Conservation (phyloP, 2,329 filamentous ascomycete species). For the Penicillium sp. region DNA sequence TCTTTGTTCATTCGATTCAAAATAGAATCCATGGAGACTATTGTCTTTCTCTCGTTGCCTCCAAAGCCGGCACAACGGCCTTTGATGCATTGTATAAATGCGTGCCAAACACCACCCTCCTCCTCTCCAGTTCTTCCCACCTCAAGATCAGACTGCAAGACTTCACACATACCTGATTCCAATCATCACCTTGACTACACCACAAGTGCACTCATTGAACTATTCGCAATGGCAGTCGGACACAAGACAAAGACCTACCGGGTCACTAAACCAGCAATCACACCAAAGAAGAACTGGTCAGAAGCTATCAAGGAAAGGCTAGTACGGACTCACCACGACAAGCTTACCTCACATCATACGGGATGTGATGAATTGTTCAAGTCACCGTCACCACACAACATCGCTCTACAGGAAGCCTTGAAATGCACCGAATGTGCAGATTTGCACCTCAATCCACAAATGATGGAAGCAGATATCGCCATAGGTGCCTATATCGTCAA, state of each 20-base stretch:
- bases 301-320: not conserved
- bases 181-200: not conserved
- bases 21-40: not conserved
- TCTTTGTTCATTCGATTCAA: not conserved
- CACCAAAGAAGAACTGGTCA: not conserved
- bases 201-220: not conserved
- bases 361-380: not conserved
- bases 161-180: not conserved
- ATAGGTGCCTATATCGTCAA: constrained; percentile 16
- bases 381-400: not conserved
- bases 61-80: not conserved
- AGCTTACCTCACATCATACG: no score
- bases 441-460: constrained; percentile 12
- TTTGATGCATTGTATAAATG: constrained; percentile 5
- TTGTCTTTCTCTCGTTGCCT: not conserved
- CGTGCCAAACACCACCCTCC: not conserved
- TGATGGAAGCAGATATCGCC: constrained; percentile 18
- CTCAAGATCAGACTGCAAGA: not conserved
- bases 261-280: not conserved
- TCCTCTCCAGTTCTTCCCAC: not conserved
- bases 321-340: not conserved
- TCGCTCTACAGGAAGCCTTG: constrained; percentile 27
- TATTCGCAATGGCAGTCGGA: not conserved
- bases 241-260: not conserved
- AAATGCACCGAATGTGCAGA: constrained; percentile 25